Base-by-base conservation (phyloP, 768 basidiomycete species). In the Trametes maxima region DNA sequence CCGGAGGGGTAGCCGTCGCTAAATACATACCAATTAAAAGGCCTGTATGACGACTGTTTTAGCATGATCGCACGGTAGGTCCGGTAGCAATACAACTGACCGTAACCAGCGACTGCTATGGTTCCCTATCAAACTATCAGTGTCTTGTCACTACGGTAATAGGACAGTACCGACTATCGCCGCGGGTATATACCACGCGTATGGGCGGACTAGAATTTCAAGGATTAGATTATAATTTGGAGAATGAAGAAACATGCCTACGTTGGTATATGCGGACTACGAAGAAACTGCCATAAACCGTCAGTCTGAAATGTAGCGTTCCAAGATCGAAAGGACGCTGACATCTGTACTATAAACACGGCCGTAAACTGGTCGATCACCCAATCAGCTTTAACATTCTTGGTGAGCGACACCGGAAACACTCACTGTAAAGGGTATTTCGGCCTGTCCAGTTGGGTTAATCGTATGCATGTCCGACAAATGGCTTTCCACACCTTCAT, bases 241-340 rank as follows among this genome's bases (percentile, higher is more conserved):
- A 4, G 19, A n/a, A 24, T 12, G 4, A 35, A 11, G 24, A 43
- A 17, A 13, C 3, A 13, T 17, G 25, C 57, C 10, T 5, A 58
- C 57, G 49, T 22, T 50, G 57, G 14, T 50, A 58, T 25, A 58
- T 58, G 7, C 48, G 57, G 2, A 35, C 40, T 14, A 58, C 44
- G 33, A 50, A 58, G 57, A 58, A 58, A 11, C 57, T 58, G 8
- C 10, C 4, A 24, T n/a, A 22, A 33, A 33, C 28, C 28, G 28
- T 33, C 28, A 33, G 28, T 33, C 28, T 33, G 28, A 8, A 8
- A 33, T 33, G 28, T 3, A 33, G 8, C 28, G 28, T 33, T 33
- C 28, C 28, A 8, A 8, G 28, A 33, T 8, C 28, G 28, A 8
- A 13, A 42, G 2, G 3, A 8, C 5, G 33, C 57, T 13, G 11